Evolutionary conservation across 192 early-diverging fungal genomes (phyloP).

Genomic region (Entomortierella lignicola): DNA sequence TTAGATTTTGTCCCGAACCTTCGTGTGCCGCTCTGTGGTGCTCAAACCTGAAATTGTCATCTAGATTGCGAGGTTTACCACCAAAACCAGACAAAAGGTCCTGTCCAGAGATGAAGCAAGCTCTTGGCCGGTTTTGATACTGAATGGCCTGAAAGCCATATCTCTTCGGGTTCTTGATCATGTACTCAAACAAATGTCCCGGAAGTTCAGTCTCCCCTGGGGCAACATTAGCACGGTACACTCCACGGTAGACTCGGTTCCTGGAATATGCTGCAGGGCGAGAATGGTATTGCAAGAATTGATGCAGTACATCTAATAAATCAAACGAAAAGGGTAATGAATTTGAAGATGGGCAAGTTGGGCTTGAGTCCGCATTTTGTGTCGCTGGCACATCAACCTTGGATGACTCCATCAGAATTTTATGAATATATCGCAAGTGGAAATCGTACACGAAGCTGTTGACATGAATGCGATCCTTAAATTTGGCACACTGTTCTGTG

Average conservation of each 20-base stretch:
- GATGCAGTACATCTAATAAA: constrained; percentile 60
- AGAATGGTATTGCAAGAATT: constrained; percentile 58
- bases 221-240: constrained; percentile 44
- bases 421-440: constrained; percentile 63
- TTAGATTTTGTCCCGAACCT: neutral
- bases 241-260: constrained; percentile 64
- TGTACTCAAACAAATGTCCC: constrained; percentile 55
- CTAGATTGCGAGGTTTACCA: neutral
- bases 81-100: constrained; percentile 30
- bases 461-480: constrained; percentile 69
- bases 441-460: constrained; percentile 75
- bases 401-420: constrained; percentile 56
- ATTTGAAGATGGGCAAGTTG: constrained; percentile 1
- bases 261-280: constrained; percentile 61
- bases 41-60: neutral
- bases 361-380: neutral
- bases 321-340: constrained; percentile 54
- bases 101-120: constrained; percentile 57
- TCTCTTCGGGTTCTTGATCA: constrained; percentile 56
- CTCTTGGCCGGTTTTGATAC: constrained; percentile 53
- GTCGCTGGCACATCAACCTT: constrained; percentile 8
- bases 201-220: constrained; percentile 37
- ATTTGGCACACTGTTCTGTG: constrained; percentile 67
- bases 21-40: constrained; percentile 1
- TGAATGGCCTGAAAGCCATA: constrained; percentile 56